These are phyloP conservation scores for Cavenderia fasciculata DNA, from an alignment of 78 protist species.

Conservation along the genomic window DNA sequence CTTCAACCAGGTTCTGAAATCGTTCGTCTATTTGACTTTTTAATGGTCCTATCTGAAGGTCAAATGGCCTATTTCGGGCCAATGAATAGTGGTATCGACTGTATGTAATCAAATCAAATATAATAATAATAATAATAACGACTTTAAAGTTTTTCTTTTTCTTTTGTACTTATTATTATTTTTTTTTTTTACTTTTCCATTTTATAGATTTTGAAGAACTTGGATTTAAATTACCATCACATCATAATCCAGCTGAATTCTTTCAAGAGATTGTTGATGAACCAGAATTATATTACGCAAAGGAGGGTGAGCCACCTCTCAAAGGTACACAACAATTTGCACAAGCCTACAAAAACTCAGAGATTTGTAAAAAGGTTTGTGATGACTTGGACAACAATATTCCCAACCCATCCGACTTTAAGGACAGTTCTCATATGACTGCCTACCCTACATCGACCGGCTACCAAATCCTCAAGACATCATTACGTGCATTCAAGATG, in stretches of 20 bases:
- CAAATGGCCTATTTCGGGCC: slow-evolving; percentile 75
- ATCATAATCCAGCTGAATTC: slow-evolving; percentile 76
- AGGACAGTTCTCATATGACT: slow-evolving; percentile 10
- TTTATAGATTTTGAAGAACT: slow-evolving; percentile 30
- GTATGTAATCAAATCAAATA: not conserved
- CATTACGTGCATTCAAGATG: slow-evolving; percentile 61
- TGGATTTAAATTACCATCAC: slow-evolving; percentile 53
- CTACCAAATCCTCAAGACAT: slow-evolving; percentile 19
- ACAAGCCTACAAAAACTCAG: slow-evolving; percentile 27
- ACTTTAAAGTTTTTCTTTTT: too few relatives aligned
- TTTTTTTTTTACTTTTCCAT: not conserved
- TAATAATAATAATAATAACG: not conserved
- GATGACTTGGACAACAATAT: slow-evolving; percentile 12
- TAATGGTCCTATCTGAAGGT: slow-evolving; percentile 61
- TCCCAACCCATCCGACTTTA: not conserved
- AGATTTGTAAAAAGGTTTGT: not conserved
- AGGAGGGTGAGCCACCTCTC: slow-evolving; percentile 3
- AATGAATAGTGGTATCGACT: slow-evolving; percentile 38
- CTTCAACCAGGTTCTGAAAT: slow-evolving; percentile 72
- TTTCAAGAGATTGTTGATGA: slow-evolving; percentile 78
- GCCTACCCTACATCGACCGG: slow-evolving; percentile 6
- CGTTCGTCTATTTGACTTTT: slow-evolving; percentile 41
- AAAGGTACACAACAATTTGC: slow-evolving; percentile 32
- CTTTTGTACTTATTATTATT: too few relatives aligned
- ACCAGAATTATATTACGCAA: slow-evolving; percentile 33